phyloP scores from a whole-genome alignment of 768 basidiomycete species.

The Plicaturopsis crispa region DNA sequence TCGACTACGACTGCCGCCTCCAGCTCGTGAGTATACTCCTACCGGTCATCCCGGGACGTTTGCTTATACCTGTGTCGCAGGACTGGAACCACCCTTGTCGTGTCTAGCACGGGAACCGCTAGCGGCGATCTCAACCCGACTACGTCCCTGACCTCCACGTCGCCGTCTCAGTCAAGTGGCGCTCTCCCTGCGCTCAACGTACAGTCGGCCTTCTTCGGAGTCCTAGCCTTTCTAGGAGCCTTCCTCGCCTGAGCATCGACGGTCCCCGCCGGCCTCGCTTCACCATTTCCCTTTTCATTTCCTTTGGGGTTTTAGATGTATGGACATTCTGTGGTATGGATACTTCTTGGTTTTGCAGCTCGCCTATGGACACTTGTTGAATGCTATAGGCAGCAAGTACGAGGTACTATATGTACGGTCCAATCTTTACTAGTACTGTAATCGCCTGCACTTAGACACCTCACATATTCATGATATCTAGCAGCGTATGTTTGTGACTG shows the following conservation, averaged over 20 bases:
- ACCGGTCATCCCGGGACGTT: background rate
- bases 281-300: too few species aligned
- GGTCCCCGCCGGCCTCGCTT: too few species aligned
- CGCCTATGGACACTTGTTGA: too few species aligned
- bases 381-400: too few species aligned
- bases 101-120: slow-evolving; percentile 7
- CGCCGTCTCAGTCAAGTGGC: slow-evolving; percentile 17
- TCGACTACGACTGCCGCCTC: slow-evolving; percentile 18
- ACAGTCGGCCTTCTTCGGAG: slow-evolving; percentile 24
- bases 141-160: slow-evolving; percentile 11
- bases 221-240: slow-evolving; percentile 26
- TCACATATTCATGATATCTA: too few species aligned
- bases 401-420: too few species aligned
- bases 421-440: too few species aligned
- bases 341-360: too few species aligned
- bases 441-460: too few species aligned
- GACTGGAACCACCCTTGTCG: slow-evolving; percentile 3
- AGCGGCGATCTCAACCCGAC: slow-evolving; percentile 12
- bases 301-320: too few species aligned
- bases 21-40: slow-evolving; percentile 1
- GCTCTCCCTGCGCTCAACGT: slow-evolving; percentile 20
- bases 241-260: slow-evolving; percentile 26
- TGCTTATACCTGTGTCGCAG: background rate
- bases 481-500: too few species aligned
- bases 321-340: too few species aligned